Evolutionary conservation across 1,284 basidiomycete genomes (phyloP), one percentile per base, ranked within the genome.

Genomic region (Moesziomyces globuligerus): DNA sequence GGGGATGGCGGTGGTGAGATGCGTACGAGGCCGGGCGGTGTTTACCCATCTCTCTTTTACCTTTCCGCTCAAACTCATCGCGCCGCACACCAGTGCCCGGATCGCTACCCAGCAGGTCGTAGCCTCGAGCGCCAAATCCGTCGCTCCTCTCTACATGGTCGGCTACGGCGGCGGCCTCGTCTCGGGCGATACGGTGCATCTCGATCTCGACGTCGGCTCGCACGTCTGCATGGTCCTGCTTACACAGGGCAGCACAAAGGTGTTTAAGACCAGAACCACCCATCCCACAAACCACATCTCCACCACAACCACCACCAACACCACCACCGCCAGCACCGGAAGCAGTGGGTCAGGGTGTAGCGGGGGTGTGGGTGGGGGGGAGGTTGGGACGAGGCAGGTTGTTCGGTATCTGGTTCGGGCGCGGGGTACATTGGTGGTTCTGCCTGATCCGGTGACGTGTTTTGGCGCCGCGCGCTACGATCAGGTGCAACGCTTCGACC

Each of bases 161-260:
- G 89, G 89, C 21, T 98, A 98, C 74, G 95, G 95, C 1, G 95
- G 95, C 13, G 95, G 95, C 1, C 87, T 98, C 5, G 92, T 98
- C 25, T 89, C 90, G 6, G 94, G 94, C 0, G 95, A 98, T 84
- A 83, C 85, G 36, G 85, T 96, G 36, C 83, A 86, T 43, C 83
- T 97, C 3, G 81, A 85, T 18, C 87, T 91, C 17, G 84, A 89
- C 41, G 87, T 96, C 1, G 87, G 88, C 20, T 77, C 83, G 13
- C 56, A 49, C 81, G 86, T 87, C 25, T 85, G 83, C 3, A 86
- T 94, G 2, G 84, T 93, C 10, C 76, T 94, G 29, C 84, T 94
- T 26, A 91, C 93, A 6, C 93, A 95, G 86, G 93, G 91, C 73
- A 78, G 86, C 79, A 74, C 75, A 3, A 82, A 82, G 36, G 80